Evolutionary conservation across 345 rosid species (phyloP), one percentile per base, ranked within the genome.

Genomic region (Hibiscus trionum): DNA sequence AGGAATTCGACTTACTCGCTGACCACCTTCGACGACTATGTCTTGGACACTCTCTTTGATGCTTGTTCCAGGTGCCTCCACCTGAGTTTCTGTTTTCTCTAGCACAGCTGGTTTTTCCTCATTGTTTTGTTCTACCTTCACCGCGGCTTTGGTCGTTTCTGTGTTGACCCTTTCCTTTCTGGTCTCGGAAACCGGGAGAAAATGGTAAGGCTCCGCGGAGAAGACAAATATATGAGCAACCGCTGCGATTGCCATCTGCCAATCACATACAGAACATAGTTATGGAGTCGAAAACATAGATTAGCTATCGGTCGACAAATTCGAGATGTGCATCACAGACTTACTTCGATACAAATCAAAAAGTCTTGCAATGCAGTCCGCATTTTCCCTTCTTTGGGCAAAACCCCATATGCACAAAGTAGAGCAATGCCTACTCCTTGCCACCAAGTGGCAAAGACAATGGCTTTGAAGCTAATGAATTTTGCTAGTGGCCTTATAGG

Each of bases 371-470:
- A 73, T 0, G 82, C 96, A 4, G 82, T 83, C 24, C 77, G 80
- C 33, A 90, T 70, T 61, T 83, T 86, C 56, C 82, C 90, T 75
- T 82, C 82, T 49, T 83, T 83, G 0, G 96, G 92, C 72, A 94
- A 86, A 73, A 90, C 85, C 27, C 82, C 78, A 44, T 81, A 78
- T 35, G 85, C 76, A 62, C 90, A 86, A 33, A 94, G 80, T 64
- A 94, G 63, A 0, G 95, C 86, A 47, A 94, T 91, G 11, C 88
- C 96, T 11, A 90, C 83, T 7, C 97, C 96, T 80, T 94, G 98
- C 97, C 97, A 94, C 98, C 97, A 94, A 59, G 97, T 91, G 29
- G 97, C 96, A 64, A 94, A 91, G 29, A 90, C 97, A 37, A 94
- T 88, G 57, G 97, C 92, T 80, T 94, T 94, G 85, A 91, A 91